Base-by-base conservation (phyloP, 169 alveolate species). In the Ichthyophthirius multifiliis region DNA sequence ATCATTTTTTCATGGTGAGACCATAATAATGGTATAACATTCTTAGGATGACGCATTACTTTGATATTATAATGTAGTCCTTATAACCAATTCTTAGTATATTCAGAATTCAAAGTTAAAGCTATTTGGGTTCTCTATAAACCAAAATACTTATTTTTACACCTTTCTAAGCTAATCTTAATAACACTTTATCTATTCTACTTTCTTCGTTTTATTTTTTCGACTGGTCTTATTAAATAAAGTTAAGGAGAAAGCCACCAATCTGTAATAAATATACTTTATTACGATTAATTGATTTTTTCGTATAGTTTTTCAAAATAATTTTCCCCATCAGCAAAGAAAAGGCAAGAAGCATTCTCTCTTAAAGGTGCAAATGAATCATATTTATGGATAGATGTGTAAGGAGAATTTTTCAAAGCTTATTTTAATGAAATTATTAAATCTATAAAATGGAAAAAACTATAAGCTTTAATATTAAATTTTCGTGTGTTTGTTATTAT, bases 191-290 rank as follows among this genome's bases (percentile, higher is more conserved):
- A 20, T 67, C 77, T 16, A 67, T 5, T 16, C 77, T 41, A 7
- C 64, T 37, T 20, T 67, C 77, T 41, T 67, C 16, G 20, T 67
- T 67, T 0, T 23, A n/a, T 41, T 7, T 6, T 12, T 18, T 76
- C 67, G 0, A 86, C 83, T 4, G 96, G 96, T 48, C 97, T 55
- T 30, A 74, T 83, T 32, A 92, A 41, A 77, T 85, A 94, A 12
- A 92, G 65, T 79, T 91, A 89, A 18, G 97, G 96, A 82, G 94
- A 81, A 34, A 94, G 83, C 96, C 96, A 92, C 96, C 96, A 94
- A 87, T 94, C 97, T 16, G 96, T 90, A 6, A 94, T 94, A 46
- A 88, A 92, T 1, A 94, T 90, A 35, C 88, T 85, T 45, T 75
- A 41, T 77, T 89, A 85, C 34, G 97, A 96, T 31, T 79, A 65